Evolutionary conservation across 2,329 filamentous ascomycete species (phyloP).

Genomic region (Neurospora crassa): DNA sequence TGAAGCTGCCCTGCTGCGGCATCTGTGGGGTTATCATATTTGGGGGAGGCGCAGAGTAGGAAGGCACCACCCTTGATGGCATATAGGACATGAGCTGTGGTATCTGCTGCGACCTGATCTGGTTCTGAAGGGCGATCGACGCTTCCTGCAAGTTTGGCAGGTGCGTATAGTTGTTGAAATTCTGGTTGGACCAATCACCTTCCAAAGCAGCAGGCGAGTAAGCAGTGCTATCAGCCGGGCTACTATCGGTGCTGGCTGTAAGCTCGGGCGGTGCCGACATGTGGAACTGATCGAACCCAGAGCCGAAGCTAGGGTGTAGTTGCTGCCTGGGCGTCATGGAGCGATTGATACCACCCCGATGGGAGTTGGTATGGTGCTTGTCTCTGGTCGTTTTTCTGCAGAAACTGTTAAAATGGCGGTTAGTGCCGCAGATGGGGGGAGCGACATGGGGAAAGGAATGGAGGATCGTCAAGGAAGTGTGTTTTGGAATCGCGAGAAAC

Average conservation of each 20-base stretch:
- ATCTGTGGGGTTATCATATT: background rate
- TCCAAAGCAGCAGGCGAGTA: background rate
- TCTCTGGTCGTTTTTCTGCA: constrained; percentile 65
- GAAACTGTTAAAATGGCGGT: constrained; percentile 38
- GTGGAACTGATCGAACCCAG: background rate
- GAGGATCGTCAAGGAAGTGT: background rate
- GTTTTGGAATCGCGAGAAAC: background rate
- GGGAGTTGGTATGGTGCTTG: constrained; percentile 54
- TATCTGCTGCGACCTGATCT: background rate
- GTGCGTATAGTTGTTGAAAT: background rate
- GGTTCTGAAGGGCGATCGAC: background rate
- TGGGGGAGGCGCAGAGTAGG: background rate
- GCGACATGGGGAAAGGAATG: background rate
- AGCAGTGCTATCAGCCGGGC: constrained; percentile 27
- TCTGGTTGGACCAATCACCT: background rate
- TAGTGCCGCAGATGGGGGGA: constrained; percentile 9
- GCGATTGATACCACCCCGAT: constrained; percentile 48
- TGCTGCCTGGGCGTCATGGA: constrained; percentile 19
- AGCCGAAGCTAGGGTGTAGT: background rate
- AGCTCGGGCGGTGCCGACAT: constrained; percentile 26
- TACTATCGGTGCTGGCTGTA: constrained; percentile 45
- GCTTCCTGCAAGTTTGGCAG: background rate
- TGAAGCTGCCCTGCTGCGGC: background rate
- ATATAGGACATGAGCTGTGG: background rate
- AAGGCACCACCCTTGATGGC: background rate